Evolutionary conservation across 1,284 basidiomycete genomes (phyloP), one percentile per base, ranked within the genome.

Genomic region (Ceratorhiza oryzae-sativae): DNA sequence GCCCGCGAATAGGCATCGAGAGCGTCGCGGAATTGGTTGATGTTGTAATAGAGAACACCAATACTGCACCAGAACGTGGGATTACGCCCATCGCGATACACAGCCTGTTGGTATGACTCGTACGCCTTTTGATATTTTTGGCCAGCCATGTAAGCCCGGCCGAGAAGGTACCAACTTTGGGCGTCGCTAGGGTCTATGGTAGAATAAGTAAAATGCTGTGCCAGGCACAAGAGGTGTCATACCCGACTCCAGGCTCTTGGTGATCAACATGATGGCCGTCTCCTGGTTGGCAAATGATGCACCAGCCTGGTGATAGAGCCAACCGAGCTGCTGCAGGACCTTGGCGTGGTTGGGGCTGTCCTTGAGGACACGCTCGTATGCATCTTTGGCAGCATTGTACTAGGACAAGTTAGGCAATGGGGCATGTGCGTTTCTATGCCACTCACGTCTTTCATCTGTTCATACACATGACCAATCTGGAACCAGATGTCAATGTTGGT

Each of bases 51-150:
- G 1, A 99, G 87, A 0, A 99, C 97, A 71, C 97, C 97, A 77
- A 99, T 99, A 30, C 95, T 98, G 80, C 97, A 99, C 97, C 97
- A 99, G 83, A 98, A 98, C 0, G 97, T 98, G 0, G 97, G 97
- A 80, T 98, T 99, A 75, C 96, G 94, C 9, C 97, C 96, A 78
- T 99, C 97, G 60, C 96, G 91, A 81, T 99, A 99, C 27, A 99
- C 96, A 3, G 97, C 97, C 81, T 99, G 97, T 79, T 99, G 97
- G 79, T 99, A 99, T 0, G 97, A 96, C 82, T 99, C 96, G 83
- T 99, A 99, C 1, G 97, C 97, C 82, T 98, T 98, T 87, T 97
- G 98, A 84, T 97, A 98, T 80, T 98, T 97, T 81, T 95, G 93
- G n/a, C 93, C 94, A 4, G 94, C 93, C 96, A 99, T 98, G 82